phyloP scores from a whole-genome alignment of 495 filamentous ascomycete species.

The Amniculicola lignicola region DNA sequence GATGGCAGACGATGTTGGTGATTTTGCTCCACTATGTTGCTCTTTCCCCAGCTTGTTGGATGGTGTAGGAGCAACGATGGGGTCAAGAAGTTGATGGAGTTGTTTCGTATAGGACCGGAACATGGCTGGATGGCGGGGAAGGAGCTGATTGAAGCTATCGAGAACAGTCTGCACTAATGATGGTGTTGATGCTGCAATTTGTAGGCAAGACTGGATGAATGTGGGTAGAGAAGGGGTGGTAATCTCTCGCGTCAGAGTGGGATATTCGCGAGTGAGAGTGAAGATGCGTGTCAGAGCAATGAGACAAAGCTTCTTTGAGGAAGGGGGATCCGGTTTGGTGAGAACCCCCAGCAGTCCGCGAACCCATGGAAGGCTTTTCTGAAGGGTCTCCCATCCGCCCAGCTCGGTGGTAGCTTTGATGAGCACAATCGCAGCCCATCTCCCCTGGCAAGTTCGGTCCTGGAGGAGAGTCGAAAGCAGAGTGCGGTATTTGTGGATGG shows the following conservation, averaged over 20 bases:
- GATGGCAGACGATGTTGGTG: constrained; percentile 2
- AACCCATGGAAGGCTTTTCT: constrained; percentile 67
- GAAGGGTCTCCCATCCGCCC: constrained; percentile 75
- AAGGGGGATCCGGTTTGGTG: constrained; percentile 66
- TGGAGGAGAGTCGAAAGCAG: constrained; percentile 71
- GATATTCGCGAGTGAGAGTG: constrained; percentile 72
- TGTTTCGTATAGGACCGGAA: constrained; percentile 71
- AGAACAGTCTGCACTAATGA: constrained; percentile 56
- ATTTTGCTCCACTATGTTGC: neutral
- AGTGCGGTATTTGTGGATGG: constrained; percentile 75
- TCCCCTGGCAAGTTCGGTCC: constrained; percentile 65
- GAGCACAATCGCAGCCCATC: constrained; percentile 72
- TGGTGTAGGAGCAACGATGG: constrained; percentile 57
- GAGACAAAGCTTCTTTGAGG: constrained; percentile 68
- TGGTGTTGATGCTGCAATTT: constrained; percentile 54
- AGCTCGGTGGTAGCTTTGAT: constrained; percentile 77
- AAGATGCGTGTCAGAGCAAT: constrained; percentile 78
- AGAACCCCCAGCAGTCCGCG: constrained; percentile 66
- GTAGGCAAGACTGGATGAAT: constrained; percentile 70
- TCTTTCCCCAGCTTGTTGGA: constrained; percentile 24
- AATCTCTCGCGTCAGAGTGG: constrained; percentile 78
- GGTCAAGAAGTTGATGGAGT: constrained; percentile 57
- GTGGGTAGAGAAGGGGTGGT: constrained; percentile 75
- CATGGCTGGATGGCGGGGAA: constrained; percentile 74
- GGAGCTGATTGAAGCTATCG: constrained; percentile 60